phyloP scores from a whole-genome alignment of 441 rosid genomes.

The Erodium moschatum region DNA sequence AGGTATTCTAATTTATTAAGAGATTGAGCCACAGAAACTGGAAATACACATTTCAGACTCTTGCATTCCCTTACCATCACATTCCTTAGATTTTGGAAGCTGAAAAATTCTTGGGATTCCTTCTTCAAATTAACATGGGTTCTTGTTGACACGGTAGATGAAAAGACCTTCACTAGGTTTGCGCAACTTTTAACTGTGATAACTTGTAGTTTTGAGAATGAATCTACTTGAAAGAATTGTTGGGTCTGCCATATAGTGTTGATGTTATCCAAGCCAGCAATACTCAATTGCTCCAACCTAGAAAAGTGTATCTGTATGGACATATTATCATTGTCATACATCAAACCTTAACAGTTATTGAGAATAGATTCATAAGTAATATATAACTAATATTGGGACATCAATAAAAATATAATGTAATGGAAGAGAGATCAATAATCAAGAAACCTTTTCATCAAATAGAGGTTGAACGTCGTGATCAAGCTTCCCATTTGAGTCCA shows the following conservation, averaged over 20 bases:
- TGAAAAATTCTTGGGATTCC: not conserved
- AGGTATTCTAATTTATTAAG: not conserved
- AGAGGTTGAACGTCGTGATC: not conserved
- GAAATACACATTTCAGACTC: not conserved
- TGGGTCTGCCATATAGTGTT: not conserved
- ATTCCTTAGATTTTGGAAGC: not conserved
- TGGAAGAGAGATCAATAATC: not conserved
- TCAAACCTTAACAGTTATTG: too few species aligned
- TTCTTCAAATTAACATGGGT: too few species aligned
- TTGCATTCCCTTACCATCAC: not conserved
- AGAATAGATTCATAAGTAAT: too few species aligned
- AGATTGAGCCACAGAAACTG: not conserved
- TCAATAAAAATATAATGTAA: not conserved
- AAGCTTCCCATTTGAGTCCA: not conserved
- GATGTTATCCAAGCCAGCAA: not conserved
- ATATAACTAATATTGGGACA: not conserved
- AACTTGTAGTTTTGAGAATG: not conserved
- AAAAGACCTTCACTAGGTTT: too few species aligned
- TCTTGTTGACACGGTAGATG: too few species aligned
- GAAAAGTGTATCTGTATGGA: not conserved
- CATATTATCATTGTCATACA: not conserved
- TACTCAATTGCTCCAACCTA: not conserved
- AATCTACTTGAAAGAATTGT: not conserved
- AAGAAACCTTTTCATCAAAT: not conserved
- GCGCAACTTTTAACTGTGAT: too few species aligned